phyloP scores from a whole-genome alignment of 495 filamentous ascomycete genomes.

The Viridothelium virens region DNA sequence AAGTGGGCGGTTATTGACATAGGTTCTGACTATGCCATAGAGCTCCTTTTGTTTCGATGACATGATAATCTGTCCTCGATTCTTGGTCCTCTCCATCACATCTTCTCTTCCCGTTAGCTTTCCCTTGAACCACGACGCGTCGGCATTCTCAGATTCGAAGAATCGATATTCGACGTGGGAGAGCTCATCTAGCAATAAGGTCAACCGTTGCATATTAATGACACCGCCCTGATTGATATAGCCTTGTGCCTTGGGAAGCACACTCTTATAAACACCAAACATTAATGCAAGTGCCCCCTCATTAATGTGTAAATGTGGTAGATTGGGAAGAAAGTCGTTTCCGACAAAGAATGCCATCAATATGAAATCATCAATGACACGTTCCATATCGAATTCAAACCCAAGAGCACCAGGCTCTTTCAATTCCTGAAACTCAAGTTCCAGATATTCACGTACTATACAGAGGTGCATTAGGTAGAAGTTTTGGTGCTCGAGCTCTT shows the following conservation, averaged over 20 bases:
- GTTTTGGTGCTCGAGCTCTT: conserved; percentile 96
- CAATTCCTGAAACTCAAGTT: conserved; percentile 92
- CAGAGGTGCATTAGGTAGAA: conserved; percentile 97
- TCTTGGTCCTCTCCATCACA: conserved; percentile 52
- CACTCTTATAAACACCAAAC: conserved; percentile 93
- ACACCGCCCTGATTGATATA: conserved; percentile 95
- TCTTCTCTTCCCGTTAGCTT: conserved; percentile 63
- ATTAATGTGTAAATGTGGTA: conserved; percentile 96
- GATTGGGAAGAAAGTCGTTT: conserved; percentile 96
- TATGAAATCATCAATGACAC: conserved; percentile 98
- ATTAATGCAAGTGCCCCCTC: conserved; percentile 91
- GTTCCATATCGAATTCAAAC: conserved; percentile 88
- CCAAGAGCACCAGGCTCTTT: conserved; percentile 64
- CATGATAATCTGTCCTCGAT: conserved; percentile 58
- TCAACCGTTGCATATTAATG: conserved; percentile 76
- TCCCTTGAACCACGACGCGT: conserved; percentile 81
- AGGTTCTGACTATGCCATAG: conserved; percentile 75
- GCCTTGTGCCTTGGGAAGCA: conserved; percentile 78
- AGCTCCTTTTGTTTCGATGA: conserved; percentile 74
- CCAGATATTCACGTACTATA: conserved; percentile 93
- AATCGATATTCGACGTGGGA: conserved; percentile 79
- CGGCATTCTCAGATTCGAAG: conserved; percentile 83
- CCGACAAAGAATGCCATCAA: conserved; percentile 99
- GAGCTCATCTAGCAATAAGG: conserved; percentile 71
- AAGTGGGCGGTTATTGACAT: conserved; percentile 54